Base-by-base conservation (phyloP, 768 basidiomycete species). In the Auriscalpium vulgare region DNA sequence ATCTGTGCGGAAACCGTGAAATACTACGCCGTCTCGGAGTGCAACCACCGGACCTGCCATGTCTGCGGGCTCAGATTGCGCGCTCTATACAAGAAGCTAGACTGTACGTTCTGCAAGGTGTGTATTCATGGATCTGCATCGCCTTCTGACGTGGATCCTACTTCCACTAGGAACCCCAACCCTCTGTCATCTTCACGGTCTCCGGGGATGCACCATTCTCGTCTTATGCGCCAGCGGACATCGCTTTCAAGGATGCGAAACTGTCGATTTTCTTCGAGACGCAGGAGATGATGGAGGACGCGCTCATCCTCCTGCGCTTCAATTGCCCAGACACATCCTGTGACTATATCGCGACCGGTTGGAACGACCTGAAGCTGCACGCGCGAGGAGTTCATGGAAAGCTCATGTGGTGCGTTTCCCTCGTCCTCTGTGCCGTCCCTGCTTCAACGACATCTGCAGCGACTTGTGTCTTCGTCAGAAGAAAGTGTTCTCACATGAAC, bases 61-160 rank as follows among this genome's bases (percentile, higher is more conserved):
- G 85, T 95, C 57, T 99, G 95, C 66, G 85, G 90, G 0, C 71
- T 97, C 51, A 82, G 95, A 8, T 71, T 98, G 34, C 74, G 95
- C 40, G 92, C 92, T 4, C 73, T 98, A 48, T 99, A 97, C 77
- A 97, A 97, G 76, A 95, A 90, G 69, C 75, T 72, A 44, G 90
- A 94, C 13, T 98, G 95, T 66, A 91, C 95, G 1, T 97, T 97
- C 69, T 99, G 95, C 79, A 98, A 98, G 81, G 92, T 87, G 52
- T 10, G 79, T 69, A 8, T 21, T 16, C 13, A 14, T 38, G 17
- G 3, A 52, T 23, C 19, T 2, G 16, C 21, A 10, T 43, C 36
- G 2, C n/a, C 10, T 1, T 54, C 16, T 49, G n/a, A 29, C 29
- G n/a, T n/a, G 47, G 51, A 46, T 53, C 29, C 48, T 19, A 59